Base-by-base conservation (phyloP, 768 basidiomycete genomes). In the Psilocybe cyanescens region DNA sequence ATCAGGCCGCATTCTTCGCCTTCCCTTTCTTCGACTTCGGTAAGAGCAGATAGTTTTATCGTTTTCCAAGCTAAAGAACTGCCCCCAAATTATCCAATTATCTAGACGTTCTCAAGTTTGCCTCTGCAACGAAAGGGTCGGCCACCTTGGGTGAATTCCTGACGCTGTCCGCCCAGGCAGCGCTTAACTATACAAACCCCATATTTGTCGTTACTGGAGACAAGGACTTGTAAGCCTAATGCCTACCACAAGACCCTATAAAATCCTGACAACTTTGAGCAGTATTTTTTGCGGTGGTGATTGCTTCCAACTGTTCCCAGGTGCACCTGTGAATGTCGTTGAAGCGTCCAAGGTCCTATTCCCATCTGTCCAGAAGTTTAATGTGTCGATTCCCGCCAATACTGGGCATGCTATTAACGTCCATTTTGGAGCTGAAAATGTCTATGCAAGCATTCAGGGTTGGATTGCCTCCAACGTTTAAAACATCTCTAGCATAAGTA, bases 131-230 rank as follows among this genome's bases (percentile, higher is more conserved):
- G 0, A 70, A 65, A 51, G 58, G 45, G 37, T 65, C 68, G 8
- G 60, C 57, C 3, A 67, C 69, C 5, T 29, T 72, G 14, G 71
- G 71, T 6, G 69, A 69, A 52, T 48, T 69, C 19, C 45, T 70
- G 16, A 68, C 68, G 19, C 64, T 62, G 31, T 53, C 46, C 6
- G 45, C 62, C 1, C 5, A 7, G 3, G 49, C 58, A 3, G 67
- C 70, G 4, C 8, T 46, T 4, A 57, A 59, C 24, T 71, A 67
- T 53, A 61, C 67, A 5, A 64, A 66, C 9, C 68, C 70, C 11
- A 49, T 69, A n/a, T 62, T 67, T 29, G 64, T 70, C 29, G 59
- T 70, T n/a, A 67, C 68, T 24, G 71, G 71, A 24, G 69, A 70
- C 24, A 69, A 60, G 39, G 69, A 69, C 37, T 66, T 63, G 71